Evolutionary conservation across 768 basidiomycete species (phyloP).

Genomic region (Megacollybia marginata): DNA sequence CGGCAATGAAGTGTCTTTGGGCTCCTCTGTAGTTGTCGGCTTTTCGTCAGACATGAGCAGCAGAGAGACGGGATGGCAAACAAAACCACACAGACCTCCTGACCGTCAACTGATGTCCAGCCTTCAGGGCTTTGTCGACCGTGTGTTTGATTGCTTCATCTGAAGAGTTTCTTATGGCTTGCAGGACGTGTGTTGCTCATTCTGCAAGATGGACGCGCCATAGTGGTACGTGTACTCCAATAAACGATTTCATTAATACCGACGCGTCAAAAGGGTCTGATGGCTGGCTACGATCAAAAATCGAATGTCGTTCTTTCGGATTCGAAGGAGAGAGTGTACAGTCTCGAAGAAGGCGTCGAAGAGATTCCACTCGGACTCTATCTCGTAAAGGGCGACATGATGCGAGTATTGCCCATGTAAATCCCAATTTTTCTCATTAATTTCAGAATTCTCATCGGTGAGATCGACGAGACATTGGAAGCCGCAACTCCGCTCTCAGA

Average conservation of each 20-base stretch:
- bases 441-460: constrained; percentile 68
- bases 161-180: neutral
- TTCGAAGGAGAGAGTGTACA: constrained; percentile 89
- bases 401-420: constrained; percentile 48
- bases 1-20: constrained; percentile 20
- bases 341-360: constrained; percentile 85
- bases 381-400: constrained; percentile 97
- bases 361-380: constrained; percentile 93
- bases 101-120: constrained; percentile 58
- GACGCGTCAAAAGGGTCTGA: constrained; percentile 55
- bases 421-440: neutral
- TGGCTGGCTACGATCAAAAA: constrained; percentile 92
- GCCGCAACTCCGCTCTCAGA: constrained; percentile 62
- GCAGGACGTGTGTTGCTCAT: constrained; percentile 87
- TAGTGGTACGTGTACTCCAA: constrained; percentile 57
- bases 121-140: constrained; percentile 89
- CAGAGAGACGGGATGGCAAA: no score
- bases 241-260: constrained; percentile 1
- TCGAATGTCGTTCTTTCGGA: constrained; percentile 95
- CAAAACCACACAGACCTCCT: no score
- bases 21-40: neutral
- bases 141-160: constrained; percentile 30
- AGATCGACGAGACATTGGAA: constrained; percentile 81
- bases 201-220: constrained; percentile 92
- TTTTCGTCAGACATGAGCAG: no score